A percentile compares a stretch with the other conserved stretches of the same genome.
Conservation (phyloP, 148 eudicot genomes). For the Bassia scoparia region DNA sequence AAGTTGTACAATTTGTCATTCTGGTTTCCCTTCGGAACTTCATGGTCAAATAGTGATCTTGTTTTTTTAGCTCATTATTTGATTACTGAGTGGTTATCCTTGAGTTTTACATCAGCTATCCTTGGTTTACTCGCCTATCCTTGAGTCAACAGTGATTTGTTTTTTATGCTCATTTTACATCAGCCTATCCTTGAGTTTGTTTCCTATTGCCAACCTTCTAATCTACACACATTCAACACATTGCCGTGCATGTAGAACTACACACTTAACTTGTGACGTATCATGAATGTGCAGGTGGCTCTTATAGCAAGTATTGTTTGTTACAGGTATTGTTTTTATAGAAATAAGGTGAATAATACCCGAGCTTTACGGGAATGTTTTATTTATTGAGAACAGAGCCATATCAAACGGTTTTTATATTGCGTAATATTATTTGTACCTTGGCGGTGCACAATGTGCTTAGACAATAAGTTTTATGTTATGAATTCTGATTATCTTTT, state of each 20-base stretch:
- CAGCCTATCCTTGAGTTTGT: neutral
- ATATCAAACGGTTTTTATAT: too few species aligned
- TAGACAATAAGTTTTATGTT: neutral
- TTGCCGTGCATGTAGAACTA: neutral
- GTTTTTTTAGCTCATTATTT: too few species aligned
- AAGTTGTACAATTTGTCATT: neutral
- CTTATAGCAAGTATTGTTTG: conserved; percentile 49
- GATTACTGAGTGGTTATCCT: neutral
- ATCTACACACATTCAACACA: too few species aligned
- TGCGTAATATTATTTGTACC: neutral
- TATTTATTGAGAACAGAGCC: too few species aligned
- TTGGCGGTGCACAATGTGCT: neutral
- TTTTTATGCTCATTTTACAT: too few species aligned
- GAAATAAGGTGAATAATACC: too few species aligned
- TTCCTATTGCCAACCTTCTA: too few species aligned
- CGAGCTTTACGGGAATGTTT: too few species aligned
- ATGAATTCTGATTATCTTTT: neutral
- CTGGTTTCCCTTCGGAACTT: neutral
- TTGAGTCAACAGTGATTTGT: too few species aligned
- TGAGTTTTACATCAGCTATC: too few species aligned
- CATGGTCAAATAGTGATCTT: neutral
- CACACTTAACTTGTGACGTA: conserved; percentile 26
- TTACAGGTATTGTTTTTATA: conserved; percentile 58
- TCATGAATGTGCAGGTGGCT: conserved; percentile 58
- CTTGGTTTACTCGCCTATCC: too few species aligned